phyloP scores from a whole-genome alignment of 2,329 filamentous ascomycete species.

The Aspergillus phoenicis region DNA sequence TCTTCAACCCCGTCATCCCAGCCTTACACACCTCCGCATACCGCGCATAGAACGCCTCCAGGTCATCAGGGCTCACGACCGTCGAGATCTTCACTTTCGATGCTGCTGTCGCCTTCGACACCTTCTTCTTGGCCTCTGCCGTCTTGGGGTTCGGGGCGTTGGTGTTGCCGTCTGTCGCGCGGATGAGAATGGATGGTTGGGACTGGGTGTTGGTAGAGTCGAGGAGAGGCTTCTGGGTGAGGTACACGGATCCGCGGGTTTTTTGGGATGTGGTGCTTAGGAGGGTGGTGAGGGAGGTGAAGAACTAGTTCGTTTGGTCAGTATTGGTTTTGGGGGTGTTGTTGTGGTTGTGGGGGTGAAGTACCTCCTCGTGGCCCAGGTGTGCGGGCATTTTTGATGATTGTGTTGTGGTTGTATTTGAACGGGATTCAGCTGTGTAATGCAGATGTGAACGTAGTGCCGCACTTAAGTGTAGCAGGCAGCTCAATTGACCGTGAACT shows the following conservation, averaged over 20 bases:
- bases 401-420: neutral
- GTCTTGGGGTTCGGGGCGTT: conserved; percentile 44
- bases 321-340: neutral
- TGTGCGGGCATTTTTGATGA: conserved; percentile 36
- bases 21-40: conserved; percentile 92
- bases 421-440: neutral
- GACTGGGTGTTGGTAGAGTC: conserved; percentile 27
- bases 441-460: neutral
- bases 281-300: conserved; percentile 43
- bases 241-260: conserved; percentile 47
- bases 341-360: conserved; percentile 4
- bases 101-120: conserved; percentile 48
- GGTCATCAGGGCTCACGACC: conserved; percentile 71
- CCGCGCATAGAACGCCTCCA: conserved; percentile 77
- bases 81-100: conserved; percentile 77
- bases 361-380: conserved; percentile 47
- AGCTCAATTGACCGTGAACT: no score
- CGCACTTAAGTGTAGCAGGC: no score
- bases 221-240: conserved; percentile 47
- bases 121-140: conserved; percentile 37
- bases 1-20: conserved; percentile 88
- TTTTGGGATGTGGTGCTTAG: conserved; percentile 43
- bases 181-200: conserved; percentile 71
- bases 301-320: conserved; percentile 39
- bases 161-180: conserved; percentile 79